phyloP scores from a whole-genome alignment of 208 protist species.

The Crithidia thermophila region DNA sequence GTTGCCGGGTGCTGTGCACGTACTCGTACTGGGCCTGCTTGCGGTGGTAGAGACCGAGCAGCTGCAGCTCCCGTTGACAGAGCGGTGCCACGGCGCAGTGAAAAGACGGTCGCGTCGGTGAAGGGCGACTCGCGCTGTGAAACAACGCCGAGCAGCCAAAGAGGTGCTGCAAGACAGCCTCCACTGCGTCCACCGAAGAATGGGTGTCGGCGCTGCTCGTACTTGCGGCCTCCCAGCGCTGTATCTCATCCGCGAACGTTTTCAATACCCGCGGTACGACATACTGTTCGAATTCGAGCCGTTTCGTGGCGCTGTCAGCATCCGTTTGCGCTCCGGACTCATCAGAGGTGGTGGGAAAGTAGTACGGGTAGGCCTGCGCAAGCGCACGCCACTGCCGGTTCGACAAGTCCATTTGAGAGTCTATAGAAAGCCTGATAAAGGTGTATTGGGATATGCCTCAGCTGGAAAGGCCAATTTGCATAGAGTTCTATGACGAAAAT shows the following conservation, averaged over 20 bases:
- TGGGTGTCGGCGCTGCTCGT: not conserved
- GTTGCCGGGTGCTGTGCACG: conserved; percentile 20
- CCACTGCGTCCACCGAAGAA: not conserved
- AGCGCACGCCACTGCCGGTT: conserved; percentile 51
- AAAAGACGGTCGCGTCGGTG: not conserved
- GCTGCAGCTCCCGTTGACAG: conserved; percentile 17
- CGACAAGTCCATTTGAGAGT: conserved; percentile 15
- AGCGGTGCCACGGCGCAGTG: not conserved
- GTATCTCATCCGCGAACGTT: conserved; percentile 28
- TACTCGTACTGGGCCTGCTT: conserved; percentile 35
- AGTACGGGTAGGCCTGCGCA: conserved; percentile 43
- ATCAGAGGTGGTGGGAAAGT: not conserved
- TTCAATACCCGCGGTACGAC: conserved; percentile 29
- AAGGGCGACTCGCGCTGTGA: too few species aligned
- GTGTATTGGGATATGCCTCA: too few species aligned
- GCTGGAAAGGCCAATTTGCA: too few species aligned
- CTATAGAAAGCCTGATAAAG: not conserved
- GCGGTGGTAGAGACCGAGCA: conserved; percentile 30
- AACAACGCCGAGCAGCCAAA: conserved; percentile 1
- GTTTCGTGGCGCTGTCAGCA: not conserved
- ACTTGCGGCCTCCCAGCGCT: not conserved
- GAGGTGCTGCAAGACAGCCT: not conserved
- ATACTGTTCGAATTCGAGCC: conserved; percentile 11
- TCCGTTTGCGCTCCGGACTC: not conserved
- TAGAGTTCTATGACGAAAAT: conserved; percentile 3